phyloP scores from a whole-genome alignment of 306 rosid species.

The Citrullus amarus region DNA sequence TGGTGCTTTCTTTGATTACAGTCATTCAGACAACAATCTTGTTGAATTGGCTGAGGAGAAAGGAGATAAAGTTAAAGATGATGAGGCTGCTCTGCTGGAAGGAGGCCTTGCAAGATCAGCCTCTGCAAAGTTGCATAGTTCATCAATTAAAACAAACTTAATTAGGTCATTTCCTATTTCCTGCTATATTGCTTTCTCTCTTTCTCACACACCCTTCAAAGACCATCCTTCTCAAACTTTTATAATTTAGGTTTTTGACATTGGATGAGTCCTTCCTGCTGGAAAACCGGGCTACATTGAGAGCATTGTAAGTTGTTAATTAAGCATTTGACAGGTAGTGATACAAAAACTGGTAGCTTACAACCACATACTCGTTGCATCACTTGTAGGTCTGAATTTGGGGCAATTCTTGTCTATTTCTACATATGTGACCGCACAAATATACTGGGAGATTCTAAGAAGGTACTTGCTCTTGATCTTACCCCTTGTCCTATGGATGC shows the following conservation, averaged over 20 bases:
- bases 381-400: conserved; percentile 67
- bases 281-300: conserved; percentile 67
- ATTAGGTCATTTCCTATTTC: conserved; percentile 46
- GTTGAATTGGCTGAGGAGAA: conserved; percentile 74
- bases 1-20: conserved; percentile 25
- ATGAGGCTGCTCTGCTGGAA: conserved; percentile 74
- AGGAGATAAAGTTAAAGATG: conserved; percentile 56
- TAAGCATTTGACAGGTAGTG: not conserved
- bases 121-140: conserved; percentile 48
- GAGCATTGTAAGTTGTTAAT: conserved; percentile 73
- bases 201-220: not conserved
- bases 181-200: not conserved
- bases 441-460: conserved; percentile 63
- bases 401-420: conserved; percentile 72
- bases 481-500: conserved; percentile 10
- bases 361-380: conserved; percentile 3
- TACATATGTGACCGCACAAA: conserved; percentile 82
- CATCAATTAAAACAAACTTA: conserved; percentile 65
- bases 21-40: conserved; percentile 81
- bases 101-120: conserved; percentile 75
- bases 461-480: conserved; percentile 29
- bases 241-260: conserved; percentile 61
- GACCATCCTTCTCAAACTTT: conserved; percentile 19
- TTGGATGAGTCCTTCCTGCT: conserved; percentile 86
- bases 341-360: conserved; percentile 10